Base-by-base conservation (phyloP, 106 monocot genomes). In the Dactylorhiza incarnata region DNA sequence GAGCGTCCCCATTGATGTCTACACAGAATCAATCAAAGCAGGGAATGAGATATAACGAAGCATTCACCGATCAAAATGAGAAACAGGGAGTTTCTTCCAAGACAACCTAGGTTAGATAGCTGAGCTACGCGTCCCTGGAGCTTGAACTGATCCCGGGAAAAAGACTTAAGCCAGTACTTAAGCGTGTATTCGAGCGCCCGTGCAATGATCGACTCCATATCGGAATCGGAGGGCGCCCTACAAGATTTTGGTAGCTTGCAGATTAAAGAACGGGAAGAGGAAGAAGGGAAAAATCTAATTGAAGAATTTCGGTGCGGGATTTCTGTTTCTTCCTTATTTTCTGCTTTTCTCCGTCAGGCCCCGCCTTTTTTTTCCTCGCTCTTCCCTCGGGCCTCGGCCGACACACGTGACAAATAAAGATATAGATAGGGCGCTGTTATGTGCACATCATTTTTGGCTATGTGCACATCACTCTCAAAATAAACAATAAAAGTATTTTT, bases 81-180 rank as follows among this genome's bases (percentile, higher is more conserved):
- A 72, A 72, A 49, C 15, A 2, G 10, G 24, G 5, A 13, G 6
- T 26, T 65, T 65, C 4, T 65, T 26, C 13, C 0, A 75, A 74
- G 46, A 55, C 29, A 24, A 97, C 97, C 97, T 75, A 99, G 85
- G 74, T 99, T 94, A 47, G 94, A 99, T 82, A 99, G 94, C 86
- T 94, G 97, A 2, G 87, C 97, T 59, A 91, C 94, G 84, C 86
- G 94, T 29, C 97, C 94, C 74, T 91, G 89, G 76, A 99, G 97
- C 91, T 91, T 99, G 89, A 99, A 99, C 78, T 99, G 94, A 84
- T 99, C 97, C 24, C 97, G 79, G 80, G 97, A 89, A 83, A 91
- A 99, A 75, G 94, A 99, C 58, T 94, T 91, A 70, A 99, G 97
- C 97, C 97, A 99, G 83, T 99, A 94, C 82, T 91, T 99, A 81